These are phyloP conservation scores for Microdochium bolleyi DNA, from an alignment of 2,329 filamentous ascomycete genomes.

Conservation along the genomic window DNA sequence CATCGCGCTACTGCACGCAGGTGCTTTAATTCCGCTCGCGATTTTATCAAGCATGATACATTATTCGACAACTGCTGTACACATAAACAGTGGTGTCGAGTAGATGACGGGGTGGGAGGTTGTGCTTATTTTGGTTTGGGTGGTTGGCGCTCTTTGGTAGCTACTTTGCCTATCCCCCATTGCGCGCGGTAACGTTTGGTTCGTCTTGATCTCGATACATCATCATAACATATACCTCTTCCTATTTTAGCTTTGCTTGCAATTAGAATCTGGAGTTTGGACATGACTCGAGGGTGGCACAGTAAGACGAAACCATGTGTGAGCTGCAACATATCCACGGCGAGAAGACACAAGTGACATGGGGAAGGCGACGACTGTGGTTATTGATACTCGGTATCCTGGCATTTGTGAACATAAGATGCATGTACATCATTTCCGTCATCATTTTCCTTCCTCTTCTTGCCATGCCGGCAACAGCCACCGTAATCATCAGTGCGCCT, in stretches of 20 bases:
- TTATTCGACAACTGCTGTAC: background rate
- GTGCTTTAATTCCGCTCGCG: background rate
- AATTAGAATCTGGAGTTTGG: background rate
- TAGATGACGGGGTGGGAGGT: conserved; percentile 1
- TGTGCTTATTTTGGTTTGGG: background rate
- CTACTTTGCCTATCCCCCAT: background rate
- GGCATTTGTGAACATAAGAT: too few relatives aligned
- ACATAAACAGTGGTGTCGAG: background rate
- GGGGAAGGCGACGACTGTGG: too few relatives aligned
- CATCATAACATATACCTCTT: background rate
- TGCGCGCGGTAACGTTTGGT: background rate
- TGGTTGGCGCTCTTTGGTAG: background rate
- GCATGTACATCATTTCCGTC: too few relatives aligned
- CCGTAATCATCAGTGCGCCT: conserved; percentile 46
- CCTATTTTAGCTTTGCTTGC: background rate
- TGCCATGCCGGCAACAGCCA: too few relatives aligned
- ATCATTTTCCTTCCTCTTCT: too few relatives aligned
- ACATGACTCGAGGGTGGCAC: background rate
- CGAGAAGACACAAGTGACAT: too few relatives aligned
- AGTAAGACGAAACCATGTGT: too few relatives aligned
- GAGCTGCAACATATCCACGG: too few relatives aligned
- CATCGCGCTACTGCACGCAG: background rate
- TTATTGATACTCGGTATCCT: too few relatives aligned
- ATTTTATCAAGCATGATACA: background rate
- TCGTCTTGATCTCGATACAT: background rate